A percentile compares a stretch with the other conserved stretches of the same genome.
Conservation (phyloP, 2,329 filamentous ascomycete genomes). For the Neonectria faginata region DNA sequence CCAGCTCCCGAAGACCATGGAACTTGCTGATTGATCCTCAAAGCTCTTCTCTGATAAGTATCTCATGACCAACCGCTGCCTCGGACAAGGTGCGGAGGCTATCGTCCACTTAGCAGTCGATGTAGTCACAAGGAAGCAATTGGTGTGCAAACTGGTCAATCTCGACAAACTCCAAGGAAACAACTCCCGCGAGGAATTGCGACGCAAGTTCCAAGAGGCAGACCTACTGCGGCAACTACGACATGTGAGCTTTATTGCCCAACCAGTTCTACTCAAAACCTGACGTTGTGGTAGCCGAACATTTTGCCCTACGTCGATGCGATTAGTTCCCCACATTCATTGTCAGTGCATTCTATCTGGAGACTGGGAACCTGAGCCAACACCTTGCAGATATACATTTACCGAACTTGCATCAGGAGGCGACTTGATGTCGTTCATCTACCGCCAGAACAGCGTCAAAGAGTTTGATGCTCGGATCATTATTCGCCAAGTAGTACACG, state of each 20-base stretch:
- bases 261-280: slow-evolving; percentile 4
- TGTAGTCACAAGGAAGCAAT: slow-evolving; percentile 63
- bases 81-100: slow-evolving; percentile 54
- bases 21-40: background rate
- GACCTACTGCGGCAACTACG: slow-evolving; percentile 64
- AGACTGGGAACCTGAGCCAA: background rate
- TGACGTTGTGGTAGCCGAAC: slow-evolving; percentile 59
- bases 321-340: slow-evolving; percentile 58
- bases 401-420: slow-evolving; percentile 68
- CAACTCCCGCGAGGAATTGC: slow-evolving; percentile 45
- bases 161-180: slow-evolving; percentile 52
- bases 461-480: slow-evolving; percentile 60
- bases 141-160: slow-evolving; percentile 76
- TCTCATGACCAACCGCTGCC: slow-evolving; percentile 49
- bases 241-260: slow-evolving; percentile 58
- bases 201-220: slow-evolving; percentile 61
- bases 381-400: slow-evolving; percentile 61
- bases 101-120: slow-evolving; percentile 58
- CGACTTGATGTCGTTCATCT: slow-evolving; percentile 63
- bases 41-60: slow-evolving; percentile 53
- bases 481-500: slow-evolving; percentile 60
- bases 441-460: slow-evolving; percentile 50
- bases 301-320: slow-evolving; percentile 65
- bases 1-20: too few relatives aligned
- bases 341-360: slow-evolving; percentile 51